Evolutionary conservation across 192 early-diverging fungal genomes (phyloP), one percentile per base, ranked within the genome.

Genomic region (Coemansia guatemalensis): DNA sequence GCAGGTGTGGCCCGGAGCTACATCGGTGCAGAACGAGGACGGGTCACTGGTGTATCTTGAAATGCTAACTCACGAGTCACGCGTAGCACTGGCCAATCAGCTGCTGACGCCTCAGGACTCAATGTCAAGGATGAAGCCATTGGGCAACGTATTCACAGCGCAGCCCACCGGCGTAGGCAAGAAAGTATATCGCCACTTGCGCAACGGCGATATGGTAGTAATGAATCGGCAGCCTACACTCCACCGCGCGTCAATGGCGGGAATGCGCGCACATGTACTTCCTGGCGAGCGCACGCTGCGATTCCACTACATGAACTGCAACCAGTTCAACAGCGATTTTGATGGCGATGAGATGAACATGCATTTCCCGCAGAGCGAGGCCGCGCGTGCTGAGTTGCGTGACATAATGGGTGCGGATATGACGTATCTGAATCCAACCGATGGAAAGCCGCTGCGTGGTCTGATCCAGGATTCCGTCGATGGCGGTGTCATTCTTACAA

Each of bases 331-430:
- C 82, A 96, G 95, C 62, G 98, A 99, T 88, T 99, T 99, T 86
- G 98, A 99, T 77, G 98, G 98, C 69, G 98, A 98, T 84, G 98
- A 99, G 84, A 99, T 99, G 98, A 99, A 99, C 83, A 89, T 96
- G 64, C 98, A 99, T 86, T 99, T 99, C 76, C 95, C 96, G 47
- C 98, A 99, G 78, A 98, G 93, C 82, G 95, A 98, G 76, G 82
- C 93, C 48, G 98, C 94, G 5, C 88, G 96, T 54, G 90, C 98
- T 24, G 98, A 99, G 83, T 94, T 96, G 48, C 89, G 90, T 74
- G 72, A 95, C 77, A 98, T 99, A 71, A 96, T 95, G 55, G 89
- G 89, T 53, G 96, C 93, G 5, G 96, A 98, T 69, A 83, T 87
- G 60, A 96, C 98, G 79, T 99, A 99, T 83, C 84, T 99, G 48